A percentile compares a stretch with the other conserved stretches of the same genome.
These are phyloP conservation scores for Halenospora varia DNA, from an alignment of 495 filamentous ascomycete species.

Conservation along the genomic window DNA sequence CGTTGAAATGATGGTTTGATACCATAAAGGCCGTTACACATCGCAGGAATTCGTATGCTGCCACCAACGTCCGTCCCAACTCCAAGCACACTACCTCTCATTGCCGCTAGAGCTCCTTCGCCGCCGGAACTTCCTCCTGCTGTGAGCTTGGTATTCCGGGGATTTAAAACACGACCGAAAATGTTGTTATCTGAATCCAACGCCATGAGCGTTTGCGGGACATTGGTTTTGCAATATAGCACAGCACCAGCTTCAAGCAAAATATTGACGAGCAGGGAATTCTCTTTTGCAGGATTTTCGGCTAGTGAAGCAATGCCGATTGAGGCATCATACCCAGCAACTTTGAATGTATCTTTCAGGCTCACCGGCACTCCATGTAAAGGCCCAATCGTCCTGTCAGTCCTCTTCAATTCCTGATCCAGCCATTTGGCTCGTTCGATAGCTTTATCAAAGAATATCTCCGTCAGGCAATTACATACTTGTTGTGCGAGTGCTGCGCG, in stretches of 20 bases:
- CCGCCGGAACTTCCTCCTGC: conserved; percentile 61
- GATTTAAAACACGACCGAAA: conserved; percentile 63
- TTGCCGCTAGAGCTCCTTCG: conserved; percentile 46
- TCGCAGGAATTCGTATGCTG: conserved; percentile 56
- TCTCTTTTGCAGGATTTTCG: conserved; percentile 42
- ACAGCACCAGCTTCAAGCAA: conserved; percentile 45
- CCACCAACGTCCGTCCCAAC: conserved; percentile 71
- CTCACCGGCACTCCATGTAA: conserved; percentile 66
- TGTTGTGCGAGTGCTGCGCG: conserved; percentile 59
- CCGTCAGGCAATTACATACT: conserved; percentile 60
- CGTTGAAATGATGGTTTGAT: conserved; percentile 57
- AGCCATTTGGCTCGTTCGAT: conserved; percentile 52
- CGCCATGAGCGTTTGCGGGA: conserved; percentile 54
- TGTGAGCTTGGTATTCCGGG: conserved; percentile 50
- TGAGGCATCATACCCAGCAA: conserved; percentile 52
- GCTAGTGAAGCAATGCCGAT: conserved; percentile 55
- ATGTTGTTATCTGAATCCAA: conserved; percentile 59
- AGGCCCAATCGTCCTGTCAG: conserved; percentile 49
- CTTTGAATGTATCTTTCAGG: conserved; percentile 63
- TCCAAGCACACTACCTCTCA: conserved; percentile 39
- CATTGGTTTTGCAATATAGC: conserved; percentile 61
- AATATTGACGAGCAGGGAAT: conserved; percentile 46
- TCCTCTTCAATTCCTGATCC: conserved; percentile 42
- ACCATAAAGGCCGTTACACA: conserved; percentile 53
- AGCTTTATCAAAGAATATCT: conserved; percentile 61